Conservation (phyloP, 352 stramenopile genomes). For the Phytophthora litchii region DNA sequence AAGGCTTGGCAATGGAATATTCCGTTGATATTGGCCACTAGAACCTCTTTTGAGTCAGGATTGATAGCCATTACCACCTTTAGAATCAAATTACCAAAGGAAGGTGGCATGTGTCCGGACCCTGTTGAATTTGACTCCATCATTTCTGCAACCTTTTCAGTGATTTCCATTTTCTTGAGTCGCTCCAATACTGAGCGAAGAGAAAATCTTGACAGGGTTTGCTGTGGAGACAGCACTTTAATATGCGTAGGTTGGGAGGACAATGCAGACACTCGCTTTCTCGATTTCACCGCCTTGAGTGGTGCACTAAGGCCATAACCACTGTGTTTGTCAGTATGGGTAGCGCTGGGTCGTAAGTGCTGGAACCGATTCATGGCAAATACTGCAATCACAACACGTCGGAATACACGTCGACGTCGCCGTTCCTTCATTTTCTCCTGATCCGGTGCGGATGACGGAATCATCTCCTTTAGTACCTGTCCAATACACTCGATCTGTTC, state of each 20-base stretch:
- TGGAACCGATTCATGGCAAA: conserved; percentile 75
- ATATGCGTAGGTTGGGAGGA: conserved; percentile 44
- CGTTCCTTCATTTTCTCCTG: conserved; percentile 21
- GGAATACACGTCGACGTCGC: conserved; percentile 38
- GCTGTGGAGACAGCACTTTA: conserved; percentile 46
- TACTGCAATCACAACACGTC: conserved; percentile 59
- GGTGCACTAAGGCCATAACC: conserved; percentile 48
- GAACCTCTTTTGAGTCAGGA: conserved; percentile 38
- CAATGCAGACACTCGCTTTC: conserved; percentile 11
- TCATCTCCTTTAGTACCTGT: conserved; percentile 60
- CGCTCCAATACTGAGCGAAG: conserved; percentile 46
- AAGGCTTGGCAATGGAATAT: conserved; percentile 59
- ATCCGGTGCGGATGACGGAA: conserved; percentile 29
- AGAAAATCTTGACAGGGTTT: conserved; percentile 35
- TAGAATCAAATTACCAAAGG: conserved; percentile 45
- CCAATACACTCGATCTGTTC: conserved; percentile 70
- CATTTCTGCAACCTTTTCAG: conserved; percentile 37
- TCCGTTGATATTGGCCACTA: conserved; percentile 50
- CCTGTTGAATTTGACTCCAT: conserved; percentile 19
- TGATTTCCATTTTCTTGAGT: conserved; percentile 41
- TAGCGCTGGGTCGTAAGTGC: conserved; percentile 15
- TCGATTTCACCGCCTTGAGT: conserved; percentile 40
- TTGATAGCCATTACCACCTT: conserved; percentile 55
- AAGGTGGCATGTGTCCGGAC: conserved; percentile 9
- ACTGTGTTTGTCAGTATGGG: conserved; percentile 7